phyloP scores from a whole-genome alignment of 2,329 filamentous ascomycete species.

The Exophiala sideris region DNA sequence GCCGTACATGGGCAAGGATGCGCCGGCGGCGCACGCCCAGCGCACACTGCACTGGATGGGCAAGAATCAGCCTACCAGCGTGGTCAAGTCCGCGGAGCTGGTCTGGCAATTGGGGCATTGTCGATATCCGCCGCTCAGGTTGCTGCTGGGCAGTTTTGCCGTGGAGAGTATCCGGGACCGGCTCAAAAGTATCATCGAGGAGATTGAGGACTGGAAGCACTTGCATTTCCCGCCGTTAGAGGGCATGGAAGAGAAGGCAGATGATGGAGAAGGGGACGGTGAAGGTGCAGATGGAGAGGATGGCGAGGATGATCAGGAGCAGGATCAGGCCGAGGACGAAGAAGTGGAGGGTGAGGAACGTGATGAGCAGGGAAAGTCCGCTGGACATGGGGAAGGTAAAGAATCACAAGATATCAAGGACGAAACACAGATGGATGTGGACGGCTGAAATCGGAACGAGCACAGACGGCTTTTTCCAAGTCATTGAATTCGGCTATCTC shows the following conservation, averaged over 20 bases:
- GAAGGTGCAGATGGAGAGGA: slow-evolving; percentile 17
- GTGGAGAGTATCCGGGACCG: slow-evolving; percentile 94
- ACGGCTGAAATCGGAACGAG: slow-evolving; percentile 2
- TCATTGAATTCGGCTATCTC: background rate
- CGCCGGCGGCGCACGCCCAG: slow-evolving; percentile 82
- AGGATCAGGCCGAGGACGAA: slow-evolving; percentile 4
- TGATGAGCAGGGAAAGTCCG: background rate
- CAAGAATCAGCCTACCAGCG: slow-evolving; percentile 86
- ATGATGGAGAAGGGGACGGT: slow-evolving; percentile 21
- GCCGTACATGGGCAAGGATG: slow-evolving; percentile 72
- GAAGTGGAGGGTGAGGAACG: slow-evolving; percentile 8
- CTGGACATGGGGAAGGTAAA: background rate
- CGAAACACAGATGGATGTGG: slow-evolving; percentile 7
- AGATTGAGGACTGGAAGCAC: slow-evolving; percentile 91
- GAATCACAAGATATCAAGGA: background rate
- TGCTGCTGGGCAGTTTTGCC: slow-evolving; percentile 88
- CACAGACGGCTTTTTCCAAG: background rate
- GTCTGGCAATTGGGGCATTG: slow-evolving; percentile 95
- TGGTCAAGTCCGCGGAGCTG: slow-evolving; percentile 86
- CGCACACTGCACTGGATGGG: slow-evolving; percentile 93
- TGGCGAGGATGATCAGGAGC: slow-evolving; percentile 8
- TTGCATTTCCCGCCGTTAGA: slow-evolving; percentile 61
- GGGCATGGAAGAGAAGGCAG: slow-evolving; percentile 21
- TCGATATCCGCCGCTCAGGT: slow-evolving; percentile 80
- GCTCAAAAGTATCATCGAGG: slow-evolving; percentile 85